Conservation (phyloP, 2,329 filamentous ascomycete genomes). For the Colletotrichum sp. region DNA sequence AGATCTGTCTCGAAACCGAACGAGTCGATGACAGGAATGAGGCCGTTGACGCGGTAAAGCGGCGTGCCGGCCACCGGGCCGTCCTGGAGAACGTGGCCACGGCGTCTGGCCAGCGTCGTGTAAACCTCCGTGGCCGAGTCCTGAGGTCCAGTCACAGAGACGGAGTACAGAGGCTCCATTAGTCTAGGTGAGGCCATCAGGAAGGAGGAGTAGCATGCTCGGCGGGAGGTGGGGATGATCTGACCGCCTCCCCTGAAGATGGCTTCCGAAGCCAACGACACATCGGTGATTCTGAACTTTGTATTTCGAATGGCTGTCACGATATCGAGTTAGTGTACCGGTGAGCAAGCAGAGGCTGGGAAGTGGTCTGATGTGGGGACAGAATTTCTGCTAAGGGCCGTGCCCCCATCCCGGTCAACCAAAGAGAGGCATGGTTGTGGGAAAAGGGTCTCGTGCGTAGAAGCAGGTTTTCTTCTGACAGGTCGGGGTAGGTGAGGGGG, state of each 20-base stretch:
- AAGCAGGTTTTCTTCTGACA: slow-evolving; percentile 9
- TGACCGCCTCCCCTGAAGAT: slow-evolving; percentile 96
- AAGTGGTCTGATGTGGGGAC: slow-evolving; percentile 13
- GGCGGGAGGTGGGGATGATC: slow-evolving; percentile 92
- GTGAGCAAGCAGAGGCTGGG: background rate
- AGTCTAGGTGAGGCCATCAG: slow-evolving; percentile 94
- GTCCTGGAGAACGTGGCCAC: slow-evolving; percentile 94
- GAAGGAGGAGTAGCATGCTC: slow-evolving; percentile 95
- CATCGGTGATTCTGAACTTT: slow-evolving; percentile 95
- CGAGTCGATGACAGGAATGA: slow-evolving; percentile 94
- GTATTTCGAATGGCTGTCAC: slow-evolving; percentile 87
- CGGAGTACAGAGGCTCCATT: slow-evolving; percentile 95
- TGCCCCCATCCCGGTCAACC: slow-evolving; percentile 14
- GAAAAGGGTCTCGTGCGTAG: slow-evolving; percentile 7
- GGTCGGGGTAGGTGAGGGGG: background rate
- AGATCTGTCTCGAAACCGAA: slow-evolving; percentile 99
- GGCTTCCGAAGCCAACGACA: slow-evolving; percentile 83
- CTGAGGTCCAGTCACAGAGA: slow-evolving; percentile 90
- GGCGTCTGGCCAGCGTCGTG: slow-evolving; percentile 84
- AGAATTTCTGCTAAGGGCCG: background rate
- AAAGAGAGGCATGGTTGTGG: slow-evolving; percentile 4
- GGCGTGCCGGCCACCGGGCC: slow-evolving; percentile 93
- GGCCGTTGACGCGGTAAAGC: slow-evolving; percentile 86
- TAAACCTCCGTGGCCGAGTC: slow-evolving; percentile 89
- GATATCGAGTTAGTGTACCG: slow-evolving; percentile 27